Percentiles rank a stretch among this genome's conserved stretches.
These are phyloP conservation scores for Fusarium virguliforme DNA, from an alignment of 2,329 filamentous ascomycete genomes.

Conservation along the genomic window DNA sequence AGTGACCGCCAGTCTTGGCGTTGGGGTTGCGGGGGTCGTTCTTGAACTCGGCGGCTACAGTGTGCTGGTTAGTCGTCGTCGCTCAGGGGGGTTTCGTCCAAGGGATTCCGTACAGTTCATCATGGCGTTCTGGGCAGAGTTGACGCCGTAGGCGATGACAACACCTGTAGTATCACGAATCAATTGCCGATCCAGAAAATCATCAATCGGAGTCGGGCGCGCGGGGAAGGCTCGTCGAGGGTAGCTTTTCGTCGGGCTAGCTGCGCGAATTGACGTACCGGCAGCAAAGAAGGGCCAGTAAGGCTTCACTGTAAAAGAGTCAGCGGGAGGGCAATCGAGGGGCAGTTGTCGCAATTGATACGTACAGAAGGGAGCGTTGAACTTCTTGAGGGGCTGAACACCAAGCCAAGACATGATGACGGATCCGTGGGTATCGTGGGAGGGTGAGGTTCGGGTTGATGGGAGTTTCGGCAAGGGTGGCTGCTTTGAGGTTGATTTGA, in stretches of 20 bases:
- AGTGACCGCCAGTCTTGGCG: conserved; percentile 66
- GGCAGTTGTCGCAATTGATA: conserved; percentile 58
- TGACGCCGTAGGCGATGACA: conserved; percentile 92
- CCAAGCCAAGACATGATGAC: conserved; percentile 83
- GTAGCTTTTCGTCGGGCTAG: conserved; percentile 30
- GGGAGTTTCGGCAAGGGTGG: conserved; percentile 49
- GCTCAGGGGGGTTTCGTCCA: conserved; percentile 3
- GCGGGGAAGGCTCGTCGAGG: conserved; percentile 22
- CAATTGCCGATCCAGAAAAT: conserved; percentile 45
- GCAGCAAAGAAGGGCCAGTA: conserved; percentile 95
- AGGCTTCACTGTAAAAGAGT: conserved; percentile 79
- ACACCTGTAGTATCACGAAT: conserved; percentile 70
- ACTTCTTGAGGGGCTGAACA: conserved; percentile 80
- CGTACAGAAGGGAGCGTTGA: conserved; percentile 83
- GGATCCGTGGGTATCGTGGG: conserved; percentile 58
- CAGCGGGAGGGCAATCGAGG: conserved; percentile 48
- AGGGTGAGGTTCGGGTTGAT: conserved; percentile 57
- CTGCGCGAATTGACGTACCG: conserved; percentile 75
- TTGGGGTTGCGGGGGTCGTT: conserved; percentile 94
- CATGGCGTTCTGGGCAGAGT: conserved; percentile 84
- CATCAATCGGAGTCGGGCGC: conserved; percentile 44
- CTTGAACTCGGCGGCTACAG: conserved; percentile 90
- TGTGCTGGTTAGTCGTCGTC: conserved; percentile 49
- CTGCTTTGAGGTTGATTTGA: conserved; percentile 53
- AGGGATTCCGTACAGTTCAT: conserved; percentile 75